These are phyloP conservation scores for Epichloe typhina DNA, from an alignment of 2,329 filamentous ascomycete species.

Conservation along the genomic window DNA sequence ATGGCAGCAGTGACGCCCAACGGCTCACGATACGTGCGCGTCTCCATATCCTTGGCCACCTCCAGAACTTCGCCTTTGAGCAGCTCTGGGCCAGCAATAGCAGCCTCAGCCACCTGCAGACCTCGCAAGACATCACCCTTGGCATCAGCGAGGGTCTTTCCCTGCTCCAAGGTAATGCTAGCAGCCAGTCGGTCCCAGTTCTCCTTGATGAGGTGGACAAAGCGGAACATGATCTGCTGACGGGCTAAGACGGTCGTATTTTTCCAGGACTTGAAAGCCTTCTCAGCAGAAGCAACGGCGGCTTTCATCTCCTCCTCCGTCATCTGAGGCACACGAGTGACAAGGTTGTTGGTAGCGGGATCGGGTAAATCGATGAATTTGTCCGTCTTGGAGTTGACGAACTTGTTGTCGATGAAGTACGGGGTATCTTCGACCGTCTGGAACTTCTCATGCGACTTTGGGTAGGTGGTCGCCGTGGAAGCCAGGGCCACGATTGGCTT, in stretches of 20 bases:
- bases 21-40: constrained; percentile 67
- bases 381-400: constrained; percentile 52
- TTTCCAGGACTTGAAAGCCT: constrained; percentile 63
- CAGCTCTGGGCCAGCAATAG: constrained; percentile 67
- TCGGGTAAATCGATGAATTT: constrained; percentile 71
- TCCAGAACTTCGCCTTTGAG: constrained; percentile 75
- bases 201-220: constrained; percentile 64
- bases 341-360: constrained; percentile 73
- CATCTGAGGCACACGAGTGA: constrained; percentile 72
- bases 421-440: constrained; percentile 55
- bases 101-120: constrained; percentile 73
- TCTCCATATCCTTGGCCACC: constrained; percentile 85
- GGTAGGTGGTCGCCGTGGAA: constrained; percentile 48
- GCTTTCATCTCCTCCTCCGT: constrained; percentile 65
- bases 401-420: constrained; percentile 74
- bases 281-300: constrained; percentile 61
- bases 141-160: constrained; percentile 77
- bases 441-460: constrained; percentile 60
- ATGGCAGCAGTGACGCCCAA: constrained; percentile 72
- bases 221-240: constrained; percentile 82
- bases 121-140: constrained; percentile 71
- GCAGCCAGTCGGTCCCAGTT: constrained; percentile 77
- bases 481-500: constrained; percentile 37
- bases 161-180: constrained; percentile 77
- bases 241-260: constrained; percentile 58